Percentiles rank a stretch among this genome's conserved stretches.
Evolutionary conservation across 371 early-diverging fungal genomes (phyloP).

Genomic region (Parasitella parasitica): DNA sequence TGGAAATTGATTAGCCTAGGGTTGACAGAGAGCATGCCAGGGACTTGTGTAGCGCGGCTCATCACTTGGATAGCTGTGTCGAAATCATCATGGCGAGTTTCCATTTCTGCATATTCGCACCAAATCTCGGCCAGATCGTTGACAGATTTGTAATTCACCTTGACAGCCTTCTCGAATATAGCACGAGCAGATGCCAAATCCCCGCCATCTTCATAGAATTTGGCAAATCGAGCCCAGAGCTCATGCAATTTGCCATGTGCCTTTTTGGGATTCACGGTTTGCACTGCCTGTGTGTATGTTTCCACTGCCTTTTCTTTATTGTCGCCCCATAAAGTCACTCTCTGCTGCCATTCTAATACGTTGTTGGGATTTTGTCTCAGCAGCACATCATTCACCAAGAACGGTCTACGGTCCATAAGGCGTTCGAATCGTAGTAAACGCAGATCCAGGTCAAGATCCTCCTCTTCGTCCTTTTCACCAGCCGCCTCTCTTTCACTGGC

Average conservation of each 20-base stretch:
- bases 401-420: conserved; percentile 91
- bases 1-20: conserved; percentile 56
- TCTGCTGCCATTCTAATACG: conserved; percentile 89
- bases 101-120: conserved; percentile 92
- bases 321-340: conserved; percentile 72
- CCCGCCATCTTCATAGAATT: conserved; percentile 71
- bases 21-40: conserved; percentile 38
- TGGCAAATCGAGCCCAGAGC: conserved; percentile 87
- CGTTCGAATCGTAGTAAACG: conserved; percentile 83
- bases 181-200: conserved; percentile 69
- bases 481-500: conserved; percentile 58
- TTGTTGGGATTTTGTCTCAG: conserved; percentile 92
- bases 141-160: conserved; percentile 76
- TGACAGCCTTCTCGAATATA: conserved; percentile 85
- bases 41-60: conserved; percentile 75
- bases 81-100: conserved; percentile 73
- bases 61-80: conserved; percentile 75
- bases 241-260: conserved; percentile 77
- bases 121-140: conserved; percentile 91
- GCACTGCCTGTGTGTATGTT: conserved; percentile 80
- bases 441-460: conserved; percentile 81
- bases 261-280: conserved; percentile 79
- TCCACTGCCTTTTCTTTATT: conserved; percentile 63
- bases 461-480: conserved; percentile 51
- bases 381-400: conserved; percentile 92